Percentiles rank a stretch among this genome's conserved stretches.
Evolutionary conservation across 1,284 basidiomycete genomes (phyloP).

Genomic region (Xerocomus minutiporus): DNA sequence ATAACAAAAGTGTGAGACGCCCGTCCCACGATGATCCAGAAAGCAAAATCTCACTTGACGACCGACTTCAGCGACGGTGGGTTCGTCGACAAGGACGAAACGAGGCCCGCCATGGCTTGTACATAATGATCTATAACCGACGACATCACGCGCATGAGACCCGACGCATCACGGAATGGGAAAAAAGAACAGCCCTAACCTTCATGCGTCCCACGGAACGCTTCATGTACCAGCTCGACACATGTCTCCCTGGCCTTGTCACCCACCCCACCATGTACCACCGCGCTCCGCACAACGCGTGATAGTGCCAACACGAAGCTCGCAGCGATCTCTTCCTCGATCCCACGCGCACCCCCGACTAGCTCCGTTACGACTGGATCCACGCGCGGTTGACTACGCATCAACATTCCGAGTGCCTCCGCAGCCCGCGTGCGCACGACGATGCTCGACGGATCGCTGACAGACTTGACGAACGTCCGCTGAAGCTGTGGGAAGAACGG

Average conservation of each 20-base stretch:
- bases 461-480: conserved; percentile 93
- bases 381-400: conserved; percentile 84
- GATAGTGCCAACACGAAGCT: conserved; percentile 52
- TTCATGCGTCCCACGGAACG: conserved; percentile 71
- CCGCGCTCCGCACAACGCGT: conserved; percentile 69
- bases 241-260: conserved; percentile 70
- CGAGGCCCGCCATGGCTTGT: conserved; percentile 63
- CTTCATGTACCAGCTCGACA: conserved; percentile 72
- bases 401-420: conserved; percentile 84
- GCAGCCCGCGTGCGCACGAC: conserved; percentile 82
- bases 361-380: conserved; percentile 89
- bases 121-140: conserved; percentile 63
- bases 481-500: conserved; percentile 99
- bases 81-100: conserved; percentile 64
- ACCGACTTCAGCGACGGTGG: conserved; percentile 65
- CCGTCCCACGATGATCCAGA: not conserved
- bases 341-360: conserved; percentile 61
- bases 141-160: not conserved
- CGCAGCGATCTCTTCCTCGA: conserved; percentile 66
- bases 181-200: conserved; percentile 42
- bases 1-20: not conserved
- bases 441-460: conserved; percentile 74
- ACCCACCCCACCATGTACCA: conserved; percentile 61
- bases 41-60: conserved; percentile 52
- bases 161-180: not conserved